A percentile compares a stretch with the other conserved stretches of the same genome.
Evolutionary conservation across 139 green algal species (phyloP).

Genomic region (Eudorina sp.): DNA sequence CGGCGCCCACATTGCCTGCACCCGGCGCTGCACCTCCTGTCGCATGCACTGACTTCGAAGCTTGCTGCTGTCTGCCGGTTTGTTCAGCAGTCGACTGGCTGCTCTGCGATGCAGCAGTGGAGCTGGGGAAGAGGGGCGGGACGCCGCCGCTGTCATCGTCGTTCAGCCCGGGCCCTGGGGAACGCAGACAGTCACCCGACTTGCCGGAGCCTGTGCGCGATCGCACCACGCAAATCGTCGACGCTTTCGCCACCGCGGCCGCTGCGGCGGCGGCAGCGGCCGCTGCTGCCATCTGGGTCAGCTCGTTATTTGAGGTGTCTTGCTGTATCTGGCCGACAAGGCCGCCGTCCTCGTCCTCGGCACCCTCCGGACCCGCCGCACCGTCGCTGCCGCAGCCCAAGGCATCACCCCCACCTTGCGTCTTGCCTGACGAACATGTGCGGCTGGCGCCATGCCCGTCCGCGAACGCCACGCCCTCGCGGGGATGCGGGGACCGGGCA

Average conservation of each 20-base stretch:
- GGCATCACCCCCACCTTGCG: not conserved
- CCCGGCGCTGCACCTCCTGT: not conserved
- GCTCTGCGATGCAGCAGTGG: not conserved
- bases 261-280: conserved; percentile 21
- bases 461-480: not conserved
- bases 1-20: not conserved
- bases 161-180: not conserved
- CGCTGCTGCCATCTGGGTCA: not conserved
- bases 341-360: not conserved
- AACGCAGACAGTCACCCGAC: not conserved
- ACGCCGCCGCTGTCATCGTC: not conserved
- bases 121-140: not conserved
- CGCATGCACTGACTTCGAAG: not conserved
- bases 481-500: not conserved
- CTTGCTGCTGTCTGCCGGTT: not conserved
- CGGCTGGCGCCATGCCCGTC: not conserved
- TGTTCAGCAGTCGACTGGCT: no score
- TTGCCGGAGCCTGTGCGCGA: conserved; percentile 6
- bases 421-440: not conserved
- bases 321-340: no score
- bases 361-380: not conserved
- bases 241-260: conserved; percentile 31
- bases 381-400: not conserved
- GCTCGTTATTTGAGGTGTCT: no score
- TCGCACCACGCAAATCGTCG: conserved; percentile 23